Percentiles rank a stretch among this genome's conserved stretches.
phyloP scores from a whole-genome alignment of 2,329 filamentous ascomycete genomes.

The Parafenestella ontariensis region DNA sequence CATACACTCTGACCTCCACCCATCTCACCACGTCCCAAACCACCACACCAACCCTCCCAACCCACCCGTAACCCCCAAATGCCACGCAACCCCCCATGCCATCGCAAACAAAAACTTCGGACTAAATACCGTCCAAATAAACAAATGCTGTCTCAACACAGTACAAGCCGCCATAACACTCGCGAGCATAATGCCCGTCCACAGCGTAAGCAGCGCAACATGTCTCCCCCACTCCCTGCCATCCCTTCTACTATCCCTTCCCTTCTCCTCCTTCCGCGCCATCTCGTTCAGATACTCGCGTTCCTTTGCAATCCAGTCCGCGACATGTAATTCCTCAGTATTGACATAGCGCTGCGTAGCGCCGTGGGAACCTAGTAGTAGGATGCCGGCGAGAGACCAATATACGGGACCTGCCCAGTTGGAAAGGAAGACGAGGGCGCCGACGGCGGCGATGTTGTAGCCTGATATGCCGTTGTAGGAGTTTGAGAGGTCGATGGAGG shows the following conservation, averaged over 20 bases:
- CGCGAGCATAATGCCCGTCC: constrained; percentile 68
- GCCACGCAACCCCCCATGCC: constrained; percentile 85
- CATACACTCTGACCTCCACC: too few species aligned
- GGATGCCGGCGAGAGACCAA: constrained; percentile 74
- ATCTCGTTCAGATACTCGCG: constrained; percentile 32
- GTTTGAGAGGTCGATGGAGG: constrained; percentile 90
- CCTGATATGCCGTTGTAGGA: constrained; percentile 89
- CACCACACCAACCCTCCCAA: constrained; percentile 42
- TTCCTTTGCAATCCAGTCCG: constrained; percentile 42
- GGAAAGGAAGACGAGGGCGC: constrained; percentile 79
- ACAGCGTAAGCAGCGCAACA: constrained; percentile 71
- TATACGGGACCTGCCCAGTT: constrained; percentile 94
- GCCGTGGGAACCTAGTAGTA: constrained; percentile 53
- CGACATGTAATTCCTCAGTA: constrained; percentile 21
- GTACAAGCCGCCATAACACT: constrained; percentile 91
- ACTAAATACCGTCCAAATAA: constrained; percentile 98
- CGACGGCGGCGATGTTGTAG: constrained; percentile 84
- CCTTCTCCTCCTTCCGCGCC: constrained; percentile 23
- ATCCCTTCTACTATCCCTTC: constrained; percentile 9
- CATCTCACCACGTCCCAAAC: constrained; percentile 37
- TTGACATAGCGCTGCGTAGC: constrained; percentile 23
- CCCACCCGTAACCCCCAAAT: constrained; percentile 62
- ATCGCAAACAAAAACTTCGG: constrained; percentile 94
- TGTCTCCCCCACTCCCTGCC: constrained; percentile 52
- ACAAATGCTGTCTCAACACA: constrained; percentile 82